Conservation (phyloP, 2,329 filamentous ascomycete species). For the Paecilomyces dactylethromorphus region DNA sequence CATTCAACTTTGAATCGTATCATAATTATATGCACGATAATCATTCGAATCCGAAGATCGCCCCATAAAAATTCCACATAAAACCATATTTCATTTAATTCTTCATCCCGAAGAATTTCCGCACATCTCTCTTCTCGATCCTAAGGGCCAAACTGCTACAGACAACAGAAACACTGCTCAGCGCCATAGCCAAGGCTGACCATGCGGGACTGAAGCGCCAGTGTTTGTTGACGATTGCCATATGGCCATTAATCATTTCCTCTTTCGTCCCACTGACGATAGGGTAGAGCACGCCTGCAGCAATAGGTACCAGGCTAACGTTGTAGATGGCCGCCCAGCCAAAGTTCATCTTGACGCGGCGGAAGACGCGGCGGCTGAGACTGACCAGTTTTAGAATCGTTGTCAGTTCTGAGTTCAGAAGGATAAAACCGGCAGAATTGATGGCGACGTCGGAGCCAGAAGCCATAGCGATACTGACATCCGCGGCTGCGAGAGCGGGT, state of each 20-base stretch:
- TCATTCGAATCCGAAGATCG: background rate
- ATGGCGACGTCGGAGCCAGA: conserved; percentile 78
- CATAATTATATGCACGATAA: background rate
- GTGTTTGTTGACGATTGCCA: conserved; percentile 26
- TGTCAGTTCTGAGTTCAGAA: conserved; percentile 63
- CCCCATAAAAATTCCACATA: background rate
- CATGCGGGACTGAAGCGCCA: conserved; percentile 53
- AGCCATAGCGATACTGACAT: conserved; percentile 76
- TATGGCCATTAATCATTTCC: conserved; percentile 25
- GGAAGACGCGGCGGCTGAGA: conserved; percentile 66
- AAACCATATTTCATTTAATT: background rate
- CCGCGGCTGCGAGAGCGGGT: conserved; percentile 70
- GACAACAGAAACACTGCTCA: conserved; percentile 86
- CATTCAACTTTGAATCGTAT: background rate
- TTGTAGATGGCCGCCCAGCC: conserved; percentile 82
- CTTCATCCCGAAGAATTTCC: conserved; percentile 1
- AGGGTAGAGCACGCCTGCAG: conserved; percentile 71
- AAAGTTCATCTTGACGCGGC: conserved; percentile 78
- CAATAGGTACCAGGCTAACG: conserved; percentile 67
- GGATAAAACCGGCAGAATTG: conserved; percentile 72
- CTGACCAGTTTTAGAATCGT: conserved; percentile 67
- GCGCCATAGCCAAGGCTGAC: conserved; percentile 86
- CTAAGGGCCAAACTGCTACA: conserved; percentile 70
- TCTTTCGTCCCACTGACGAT: conserved; percentile 37
- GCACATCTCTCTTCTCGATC: conserved; percentile 26